Evolutionary conservation across 2,329 filamentous ascomycete genomes (phyloP).

Genomic region (Alternaria sp.): DNA sequence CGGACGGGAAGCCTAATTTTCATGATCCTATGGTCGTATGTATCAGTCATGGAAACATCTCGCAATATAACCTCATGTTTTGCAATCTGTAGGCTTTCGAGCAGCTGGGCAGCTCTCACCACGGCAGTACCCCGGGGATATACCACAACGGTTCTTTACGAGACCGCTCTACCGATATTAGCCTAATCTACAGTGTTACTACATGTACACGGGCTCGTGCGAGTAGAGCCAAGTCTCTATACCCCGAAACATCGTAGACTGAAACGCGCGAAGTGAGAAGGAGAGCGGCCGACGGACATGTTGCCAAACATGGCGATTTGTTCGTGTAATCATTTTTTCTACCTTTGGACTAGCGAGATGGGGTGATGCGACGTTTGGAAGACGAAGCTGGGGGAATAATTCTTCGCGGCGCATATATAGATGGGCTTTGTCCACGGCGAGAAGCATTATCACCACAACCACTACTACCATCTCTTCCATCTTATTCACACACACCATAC

Average conservation of each 20-base stretch:
- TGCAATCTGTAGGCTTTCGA: too few relatives aligned
- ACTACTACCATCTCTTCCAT: background rate
- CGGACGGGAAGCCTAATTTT: background rate
- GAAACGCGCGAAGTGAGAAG: background rate
- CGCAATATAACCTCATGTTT: too few relatives aligned
- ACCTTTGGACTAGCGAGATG: background rate
- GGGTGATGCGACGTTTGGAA: background rate
- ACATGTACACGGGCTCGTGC: background rate
- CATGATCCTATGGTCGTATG: background rate
- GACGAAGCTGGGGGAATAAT: background rate
- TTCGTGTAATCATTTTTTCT: background rate
- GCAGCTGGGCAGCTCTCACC: background rate
- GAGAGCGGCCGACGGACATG: background rate
- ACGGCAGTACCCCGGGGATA: background rate
- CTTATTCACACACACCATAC: background rate
- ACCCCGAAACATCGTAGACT: background rate
- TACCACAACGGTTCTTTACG: background rate
- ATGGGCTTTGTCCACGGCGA: background rate
- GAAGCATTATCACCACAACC: background rate
- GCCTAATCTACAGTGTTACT: background rate
- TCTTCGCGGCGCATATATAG: background rate
- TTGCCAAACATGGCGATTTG: background rate
- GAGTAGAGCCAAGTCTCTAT: background rate
- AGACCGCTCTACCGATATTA: background rate
- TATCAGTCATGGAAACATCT: accelerated